Conservation (phyloP, 768 basidiomycete genomes). For the Suillus occidentalis region DNA sequence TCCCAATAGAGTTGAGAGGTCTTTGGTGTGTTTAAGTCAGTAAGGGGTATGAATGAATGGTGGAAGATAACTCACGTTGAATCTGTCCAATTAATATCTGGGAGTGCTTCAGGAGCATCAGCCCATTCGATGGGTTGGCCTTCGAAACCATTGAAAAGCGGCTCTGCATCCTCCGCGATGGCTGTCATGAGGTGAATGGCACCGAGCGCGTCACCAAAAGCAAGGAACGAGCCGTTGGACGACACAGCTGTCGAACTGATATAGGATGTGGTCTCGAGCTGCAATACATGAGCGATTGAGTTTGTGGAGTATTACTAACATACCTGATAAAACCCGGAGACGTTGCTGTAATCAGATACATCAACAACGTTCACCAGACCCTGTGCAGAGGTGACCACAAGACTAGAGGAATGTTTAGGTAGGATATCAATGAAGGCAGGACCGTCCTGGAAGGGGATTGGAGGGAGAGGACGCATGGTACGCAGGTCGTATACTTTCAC, state of each 20-base stretch:
- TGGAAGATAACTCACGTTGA: slow-evolving; percentile 57
- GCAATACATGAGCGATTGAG: slow-evolving; percentile 4
- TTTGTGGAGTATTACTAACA: background rate
- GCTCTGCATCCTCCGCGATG: slow-evolving; percentile 53
- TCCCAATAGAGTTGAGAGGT: slow-evolving; percentile 84
- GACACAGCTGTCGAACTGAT: slow-evolving; percentile 81
- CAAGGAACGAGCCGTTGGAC: slow-evolving; percentile 86
- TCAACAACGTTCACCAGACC: slow-evolving; percentile 88
- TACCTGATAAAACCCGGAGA: slow-evolving; percentile 82
- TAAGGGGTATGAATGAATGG: background rate
- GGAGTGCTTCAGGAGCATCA: slow-evolving; percentile 65
- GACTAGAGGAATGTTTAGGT: slow-evolving; percentile 70
- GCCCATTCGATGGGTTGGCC: slow-evolving; percentile 87
- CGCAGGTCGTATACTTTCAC: slow-evolving; percentile 93
- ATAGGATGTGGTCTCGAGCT: slow-evolving; percentile 76
- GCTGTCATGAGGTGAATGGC: slow-evolving; percentile 80
- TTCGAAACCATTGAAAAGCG: slow-evolving; percentile 87
- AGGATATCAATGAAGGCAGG: slow-evolving; percentile 84
- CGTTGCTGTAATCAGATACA: slow-evolving; percentile 63
- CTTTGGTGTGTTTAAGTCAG: slow-evolving; percentile 36
- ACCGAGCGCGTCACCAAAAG: slow-evolving; percentile 89
- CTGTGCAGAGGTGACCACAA: slow-evolving; percentile 75
- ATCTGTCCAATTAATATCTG: slow-evolving; percentile 79
- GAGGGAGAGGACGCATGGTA: slow-evolving; percentile 77
- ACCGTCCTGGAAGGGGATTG: slow-evolving; percentile 83